phyloP scores from a whole-genome alignment of 1,139 yeast species.

The Meyerozyma elateridarum region DNA sequence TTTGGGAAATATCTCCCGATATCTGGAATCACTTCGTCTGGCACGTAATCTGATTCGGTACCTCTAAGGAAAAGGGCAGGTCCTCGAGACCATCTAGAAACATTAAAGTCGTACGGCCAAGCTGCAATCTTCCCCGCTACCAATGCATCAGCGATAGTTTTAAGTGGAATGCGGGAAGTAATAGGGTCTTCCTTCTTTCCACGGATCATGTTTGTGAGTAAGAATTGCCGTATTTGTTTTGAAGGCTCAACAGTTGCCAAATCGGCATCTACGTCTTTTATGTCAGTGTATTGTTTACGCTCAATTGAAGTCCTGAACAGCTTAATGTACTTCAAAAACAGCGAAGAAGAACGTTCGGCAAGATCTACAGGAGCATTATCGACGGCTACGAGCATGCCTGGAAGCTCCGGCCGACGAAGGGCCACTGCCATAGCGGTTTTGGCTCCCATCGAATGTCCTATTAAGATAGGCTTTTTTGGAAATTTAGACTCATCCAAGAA shows the following conservation, averaged over 20 bases:
- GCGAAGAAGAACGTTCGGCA: slow-evolving; percentile 35
- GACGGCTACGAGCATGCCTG: slow-evolving; percentile 65
- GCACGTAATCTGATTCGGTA: slow-evolving; percentile 67
- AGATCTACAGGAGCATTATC: slow-evolving; percentile 86
- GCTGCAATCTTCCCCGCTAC: slow-evolving; percentile 61
- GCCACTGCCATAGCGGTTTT: slow-evolving; percentile 89
- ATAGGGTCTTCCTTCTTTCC: slow-evolving; percentile 34
- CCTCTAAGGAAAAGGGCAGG: slow-evolving; percentile 83
- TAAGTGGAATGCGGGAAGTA: slow-evolving; percentile 62
- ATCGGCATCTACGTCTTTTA: slow-evolving; percentile 65
- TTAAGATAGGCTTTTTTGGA: slow-evolving; percentile 51
- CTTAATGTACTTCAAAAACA: slow-evolving; percentile 63
- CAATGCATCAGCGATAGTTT: slow-evolving; percentile 58
- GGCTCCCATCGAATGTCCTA: slow-evolving; percentile 98
- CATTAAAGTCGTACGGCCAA: slow-evolving; percentile 67
- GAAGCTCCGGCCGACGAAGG: slow-evolving; percentile 61
- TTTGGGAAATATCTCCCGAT: slow-evolving; percentile 78
- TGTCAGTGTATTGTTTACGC: slow-evolving; percentile 38
- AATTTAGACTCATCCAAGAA: slow-evolving; percentile 51
- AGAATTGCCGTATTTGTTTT: slow-evolving; percentile 66
- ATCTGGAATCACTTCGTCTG: slow-evolving; percentile 75
- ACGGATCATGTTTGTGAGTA: slow-evolving; percentile 63
- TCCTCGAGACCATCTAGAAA: slow-evolving; percentile 52
- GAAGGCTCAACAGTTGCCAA: slow-evolving; percentile 60
- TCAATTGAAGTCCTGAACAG: slow-evolving; percentile 54